Evolutionary conservation across 768 basidiomycete genomes (phyloP), one percentile per base, ranked within the genome.

Genomic region (Clathrus columnatus): DNA sequence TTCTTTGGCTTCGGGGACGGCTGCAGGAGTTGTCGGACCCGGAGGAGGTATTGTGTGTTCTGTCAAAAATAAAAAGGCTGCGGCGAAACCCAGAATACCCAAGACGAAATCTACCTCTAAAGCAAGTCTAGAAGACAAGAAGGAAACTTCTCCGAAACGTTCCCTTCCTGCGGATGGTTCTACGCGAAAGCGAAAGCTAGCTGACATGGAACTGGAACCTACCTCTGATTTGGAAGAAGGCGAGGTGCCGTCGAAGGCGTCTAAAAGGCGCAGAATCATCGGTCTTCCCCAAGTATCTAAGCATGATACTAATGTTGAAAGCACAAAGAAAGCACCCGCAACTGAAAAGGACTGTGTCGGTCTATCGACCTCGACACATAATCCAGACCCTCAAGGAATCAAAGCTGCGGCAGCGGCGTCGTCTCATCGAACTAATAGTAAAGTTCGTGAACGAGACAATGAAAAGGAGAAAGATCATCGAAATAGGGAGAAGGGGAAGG

Each of bases 41-140:
- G 60, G 67, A 24, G 69, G 71, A 44, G 51, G 51, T 67, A 69
- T 45, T 59, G 72, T 28, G 69, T 73, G 52, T 67, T 75, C 58
- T 43, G 14, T 28, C n/a, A 53, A 53, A 42, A n/a, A n/a, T n/a
- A n/a, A n/a, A n/a, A n/a, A n/a, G n/a, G n/a, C n/a, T n/a, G n/a
- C n/a, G n/a, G n/a, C 41, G 20, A 11, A 53, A 53, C 24, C 18
- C 6, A 42, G 5, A 27, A 16, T 30, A 6, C 28, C 18, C 10
- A 23, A 36, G 6, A 7, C 32, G 6, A 20, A n/a, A 23, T 44
- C 51, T 24, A 16, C 32, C 3, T 18, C 42, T 21, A 10, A 29
- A 18, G 18, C 23, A 30, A 53, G 46, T 36, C 36, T 24, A 44
- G 51, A 42, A 24, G 51, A 53, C 10, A 18, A 29, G 10, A 29